Conservation (phyloP, 176 grass and related monocot species). For the Eleusine indica region DNA sequence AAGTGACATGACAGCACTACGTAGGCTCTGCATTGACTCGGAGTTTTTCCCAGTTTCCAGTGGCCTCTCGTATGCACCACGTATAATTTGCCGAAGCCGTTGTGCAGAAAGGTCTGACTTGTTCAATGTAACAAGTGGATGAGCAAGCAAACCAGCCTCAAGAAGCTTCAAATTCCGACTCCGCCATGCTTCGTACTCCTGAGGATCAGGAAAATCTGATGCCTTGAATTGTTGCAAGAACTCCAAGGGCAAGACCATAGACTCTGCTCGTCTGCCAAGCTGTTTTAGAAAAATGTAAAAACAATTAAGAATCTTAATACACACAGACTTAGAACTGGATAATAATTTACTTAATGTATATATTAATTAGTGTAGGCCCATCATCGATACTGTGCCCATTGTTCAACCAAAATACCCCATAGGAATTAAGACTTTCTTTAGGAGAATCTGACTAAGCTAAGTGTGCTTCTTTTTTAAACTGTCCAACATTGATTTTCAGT, state of each 20-base stretch:
- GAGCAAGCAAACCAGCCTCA: constrained; percentile 82
- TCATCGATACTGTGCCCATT: background rate
- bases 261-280: constrained; percentile 77
- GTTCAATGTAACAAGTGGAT: constrained; percentile 71
- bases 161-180: constrained; percentile 86
- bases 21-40: constrained; percentile 85
- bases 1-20: constrained; percentile 79
- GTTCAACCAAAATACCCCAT: constrained; percentile 4
- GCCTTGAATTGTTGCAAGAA: constrained; percentile 95
- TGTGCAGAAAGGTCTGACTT: constrained; percentile 79
- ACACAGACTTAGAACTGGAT: background rate
- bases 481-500: background rate
- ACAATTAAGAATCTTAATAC: constrained; percentile 2
- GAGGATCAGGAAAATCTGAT: constrained; percentile 78
- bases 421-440: constrained; percentile 2
- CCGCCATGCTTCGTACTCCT: constrained; percentile 83
- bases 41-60: constrained; percentile 95
- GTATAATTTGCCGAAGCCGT: constrained; percentile 78
- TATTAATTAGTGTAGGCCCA: background rate
- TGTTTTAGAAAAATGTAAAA: constrained; percentile 38
- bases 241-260: constrained; percentile 95
- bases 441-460: background rate
- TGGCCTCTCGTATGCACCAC: constrained; percentile 63
- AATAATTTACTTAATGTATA: background rate
- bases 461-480: background rate